Conservation (phyloP, 1,284 basidiomycete species). For the Malassezia japonica region DNA sequence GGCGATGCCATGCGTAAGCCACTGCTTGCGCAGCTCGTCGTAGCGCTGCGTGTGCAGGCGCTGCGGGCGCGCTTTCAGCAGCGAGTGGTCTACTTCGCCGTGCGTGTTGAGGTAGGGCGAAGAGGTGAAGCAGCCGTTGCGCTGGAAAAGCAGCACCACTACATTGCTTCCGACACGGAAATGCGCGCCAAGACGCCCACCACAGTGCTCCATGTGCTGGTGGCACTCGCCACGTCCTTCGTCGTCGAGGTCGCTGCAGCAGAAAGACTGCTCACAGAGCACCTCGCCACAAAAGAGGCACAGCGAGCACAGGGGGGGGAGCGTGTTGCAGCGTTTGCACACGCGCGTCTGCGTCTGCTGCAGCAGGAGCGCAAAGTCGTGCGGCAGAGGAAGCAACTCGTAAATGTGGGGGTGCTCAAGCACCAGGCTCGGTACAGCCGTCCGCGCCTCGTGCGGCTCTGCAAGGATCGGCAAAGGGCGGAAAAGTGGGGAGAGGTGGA, state of each 20-base stretch:
- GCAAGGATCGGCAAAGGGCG: slow-evolving; percentile 35
- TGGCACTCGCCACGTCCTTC: slow-evolving; percentile 68
- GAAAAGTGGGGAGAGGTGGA: slow-evolving; percentile 42
- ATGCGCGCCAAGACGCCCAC: slow-evolving; percentile 76
- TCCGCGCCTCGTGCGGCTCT: not conserved
- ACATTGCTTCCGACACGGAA: slow-evolving; percentile 86
- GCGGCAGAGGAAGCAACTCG: slow-evolving; percentile 69
- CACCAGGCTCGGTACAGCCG: slow-evolving; percentile 50
- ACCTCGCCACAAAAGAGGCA: slow-evolving; percentile 82
- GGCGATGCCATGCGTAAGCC: slow-evolving; percentile 81
- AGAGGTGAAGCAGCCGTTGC: slow-evolving; percentile 74
- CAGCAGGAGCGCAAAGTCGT: slow-evolving; percentile 73
- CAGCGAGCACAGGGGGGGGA: slow-evolving; percentile 76
- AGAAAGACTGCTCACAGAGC: slow-evolving; percentile 84
- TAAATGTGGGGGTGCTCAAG: slow-evolving; percentile 74
- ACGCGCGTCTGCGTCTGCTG: slow-evolving; percentile 60
- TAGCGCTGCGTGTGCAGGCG: slow-evolving; percentile 74
- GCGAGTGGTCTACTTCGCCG: slow-evolving; percentile 83
- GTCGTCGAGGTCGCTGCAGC: slow-evolving; percentile 67
- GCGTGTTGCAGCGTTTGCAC: slow-evolving; percentile 68
- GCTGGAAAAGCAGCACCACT: slow-evolving; percentile 80
- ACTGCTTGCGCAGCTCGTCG: slow-evolving; percentile 82
- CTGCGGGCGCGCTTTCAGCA: slow-evolving; percentile 79
- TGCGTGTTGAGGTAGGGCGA: slow-evolving; percentile 91
- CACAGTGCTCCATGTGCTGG: slow-evolving; percentile 87